phyloP scores from a whole-genome alignment of 768 basidiomycete genomes.

The Mycena crocata region DNA sequence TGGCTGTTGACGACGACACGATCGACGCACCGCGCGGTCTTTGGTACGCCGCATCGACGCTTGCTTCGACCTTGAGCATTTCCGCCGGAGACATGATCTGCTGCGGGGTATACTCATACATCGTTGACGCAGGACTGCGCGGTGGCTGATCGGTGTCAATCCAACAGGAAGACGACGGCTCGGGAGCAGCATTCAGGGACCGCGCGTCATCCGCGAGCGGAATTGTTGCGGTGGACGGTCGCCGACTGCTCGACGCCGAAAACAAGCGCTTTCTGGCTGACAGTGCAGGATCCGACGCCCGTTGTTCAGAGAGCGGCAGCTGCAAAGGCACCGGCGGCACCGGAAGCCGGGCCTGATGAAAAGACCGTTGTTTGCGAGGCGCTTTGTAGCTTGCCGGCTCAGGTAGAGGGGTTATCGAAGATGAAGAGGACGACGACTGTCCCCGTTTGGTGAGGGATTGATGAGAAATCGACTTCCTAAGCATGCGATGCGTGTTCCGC shows the following conservation, averaged over 20 bases:
- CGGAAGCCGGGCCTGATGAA: conserved; percentile 67
- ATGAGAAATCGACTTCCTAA: conserved; percentile 70
- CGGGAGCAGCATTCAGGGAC: conserved; percentile 46
- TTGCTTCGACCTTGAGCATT: conserved; percentile 69
- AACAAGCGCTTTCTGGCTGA: conserved; percentile 68
- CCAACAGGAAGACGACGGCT: conserved; percentile 55
- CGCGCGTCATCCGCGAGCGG: conserved; percentile 63
- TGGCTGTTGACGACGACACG: conserved; percentile 52
- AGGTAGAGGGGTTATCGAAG: conserved; percentile 40
- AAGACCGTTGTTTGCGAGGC: conserved; percentile 70
- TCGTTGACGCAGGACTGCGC: conserved; percentile 45
- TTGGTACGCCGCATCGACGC: conserved; percentile 48
- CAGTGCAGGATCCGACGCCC: conserved; percentile 39
- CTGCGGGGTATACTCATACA: conserved; percentile 67
- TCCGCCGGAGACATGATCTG: conserved; percentile 77
- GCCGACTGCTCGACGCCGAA: conserved; percentile 64
- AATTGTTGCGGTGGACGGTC: conserved; percentile 56
- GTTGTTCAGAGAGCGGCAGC: conserved; percentile 47
- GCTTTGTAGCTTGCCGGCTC: conserved; percentile 47
- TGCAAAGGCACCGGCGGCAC: conserved; percentile 62
- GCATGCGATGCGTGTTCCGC: conserved; percentile 40
- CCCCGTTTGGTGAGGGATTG: conserved; percentile 59
- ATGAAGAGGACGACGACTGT: conserved; percentile 44
- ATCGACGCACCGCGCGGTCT: conserved; percentile 50
- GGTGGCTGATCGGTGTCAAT: conserved; percentile 60